phyloP scores from a whole-genome alignment of 768 basidiomycete species.

The Hypholoma sublateritium region DNA sequence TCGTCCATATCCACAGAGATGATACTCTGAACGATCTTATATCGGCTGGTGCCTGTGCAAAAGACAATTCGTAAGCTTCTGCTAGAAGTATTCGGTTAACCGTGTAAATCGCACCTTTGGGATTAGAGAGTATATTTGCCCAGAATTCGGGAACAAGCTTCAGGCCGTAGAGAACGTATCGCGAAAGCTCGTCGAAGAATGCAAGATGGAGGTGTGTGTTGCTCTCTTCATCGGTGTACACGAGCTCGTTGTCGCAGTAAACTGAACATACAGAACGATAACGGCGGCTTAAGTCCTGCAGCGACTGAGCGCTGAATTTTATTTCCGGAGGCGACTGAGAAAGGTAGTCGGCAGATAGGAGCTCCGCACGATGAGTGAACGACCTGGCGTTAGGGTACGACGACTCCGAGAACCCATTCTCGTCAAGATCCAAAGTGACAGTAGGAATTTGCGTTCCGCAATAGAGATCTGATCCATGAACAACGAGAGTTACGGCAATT shows the following conservation, averaged over 20 bases:
- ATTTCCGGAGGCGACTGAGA: slow-evolving; percentile 17
- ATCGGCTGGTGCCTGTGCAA: slow-evolving; percentile 3
- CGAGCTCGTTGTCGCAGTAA: slow-evolving; percentile 11
- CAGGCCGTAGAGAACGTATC: slow-evolving; percentile 8
- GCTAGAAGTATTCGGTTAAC: background rate
- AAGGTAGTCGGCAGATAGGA: slow-evolving; percentile 10
- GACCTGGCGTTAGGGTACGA: background rate
- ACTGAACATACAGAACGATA: slow-evolving; percentile 18
- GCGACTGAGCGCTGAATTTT: slow-evolving; percentile 17
- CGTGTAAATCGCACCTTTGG: slow-evolving; percentile 9
- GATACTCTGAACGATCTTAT: slow-evolving; percentile 11
- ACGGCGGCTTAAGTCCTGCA: background rate
- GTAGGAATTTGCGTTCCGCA: slow-evolving; percentile 8
- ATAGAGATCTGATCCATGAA: slow-evolving; percentile 14
- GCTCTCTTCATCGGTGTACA: slow-evolving; percentile 8
- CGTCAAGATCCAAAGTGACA: slow-evolving; percentile 27
- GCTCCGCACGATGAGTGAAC: slow-evolving; percentile 15
- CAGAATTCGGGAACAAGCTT: slow-evolving; percentile 19
- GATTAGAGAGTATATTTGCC: slow-evolving; percentile 12
- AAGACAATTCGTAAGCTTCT: background rate
- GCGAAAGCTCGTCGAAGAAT: slow-evolving; percentile 1
- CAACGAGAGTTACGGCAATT: slow-evolving; percentile 8
- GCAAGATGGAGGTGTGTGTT: slow-evolving; percentile 4
- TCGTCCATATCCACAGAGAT: background rate
- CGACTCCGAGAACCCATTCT: slow-evolving; percentile 15